Evolutionary conservation across 2,329 filamentous ascomycete genomes (phyloP), one percentile per base, ranked within the genome.

Genomic region (Penicillium sp.): DNA sequence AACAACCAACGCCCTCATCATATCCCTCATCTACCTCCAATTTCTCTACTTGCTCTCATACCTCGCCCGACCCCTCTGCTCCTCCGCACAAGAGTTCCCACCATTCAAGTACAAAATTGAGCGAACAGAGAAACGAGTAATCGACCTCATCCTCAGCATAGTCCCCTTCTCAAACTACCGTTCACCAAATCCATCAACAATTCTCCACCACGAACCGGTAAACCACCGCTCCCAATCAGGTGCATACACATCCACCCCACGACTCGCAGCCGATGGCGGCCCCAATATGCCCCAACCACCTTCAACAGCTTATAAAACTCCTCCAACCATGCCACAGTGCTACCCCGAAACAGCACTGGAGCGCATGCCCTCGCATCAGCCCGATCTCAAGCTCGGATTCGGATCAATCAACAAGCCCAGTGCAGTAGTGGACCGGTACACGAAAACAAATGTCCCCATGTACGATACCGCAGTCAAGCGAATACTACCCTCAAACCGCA

Each of bases 21-120:
- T 53, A 29, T 49, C 62, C n/a, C 54, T 72, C 4, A 45, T 63
- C 9, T 61, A 61, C 35, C 62, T 73, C 25, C 70, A 69, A 33
- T 10, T 68, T 10, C 57, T 72, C n/a, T 67, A 69, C 42, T 50
- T 54, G 1, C 25, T 62, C n/a, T 65, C 63, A 5, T 58, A 48
- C 42, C 19, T 71, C 19, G 52, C 59, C 23, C 53, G 44, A 1
- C 60, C 60, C 29, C 54, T 66, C 26, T 55, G 53, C 35, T 58
- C 45, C 35, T 55, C 59, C 3, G 33, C 53, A 23, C 33, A 35
- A 13, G 57, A 62, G n/a, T 59, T 48, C 5, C 50, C 62, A 37
- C 54, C 61, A 3, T 53, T 71, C 29, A 58, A 44, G 5, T 53
- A 35, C 9, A 44, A 60, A 27, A 69, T 72, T 26, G 42, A 62